A percentile compares a stretch with the other conserved stretches of the same genome.
phyloP scores from a whole-genome alignment of 805 yeast species.

The Saccharomycodes ludwigii region DNA sequence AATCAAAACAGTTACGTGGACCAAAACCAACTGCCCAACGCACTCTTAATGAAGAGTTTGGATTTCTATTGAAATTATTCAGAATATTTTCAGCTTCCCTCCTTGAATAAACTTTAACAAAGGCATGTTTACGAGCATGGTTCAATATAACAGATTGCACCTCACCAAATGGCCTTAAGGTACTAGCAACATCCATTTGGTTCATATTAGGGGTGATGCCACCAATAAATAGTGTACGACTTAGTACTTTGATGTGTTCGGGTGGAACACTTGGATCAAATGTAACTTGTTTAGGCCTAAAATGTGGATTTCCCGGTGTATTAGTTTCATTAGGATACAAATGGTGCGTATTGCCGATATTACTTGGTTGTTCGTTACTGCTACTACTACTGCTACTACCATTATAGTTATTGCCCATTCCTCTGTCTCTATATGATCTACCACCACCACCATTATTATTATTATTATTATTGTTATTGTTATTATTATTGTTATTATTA shows the following conservation, averaged over 20 bases:
- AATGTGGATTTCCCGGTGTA: constrained; percentile 61
- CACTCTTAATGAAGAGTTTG: constrained; percentile 42
- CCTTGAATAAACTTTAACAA: constrained; percentile 87
- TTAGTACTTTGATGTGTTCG: constrained; percentile 69
- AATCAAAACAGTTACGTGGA: constrained; percentile 96
- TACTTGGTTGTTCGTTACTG: constrained; percentile 5
- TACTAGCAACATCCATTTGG: constrained; percentile 55
- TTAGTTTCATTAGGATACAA: constrained; percentile 42
- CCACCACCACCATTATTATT: constrained; percentile 10
- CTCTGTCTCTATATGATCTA: not conserved
- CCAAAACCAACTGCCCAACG: constrained; percentile 99
- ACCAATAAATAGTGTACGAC: constrained; percentile 88
- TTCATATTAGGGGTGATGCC: constrained; percentile 81
- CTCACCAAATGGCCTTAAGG: constrained; percentile 75
- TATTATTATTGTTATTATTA: constrained; percentile 3
- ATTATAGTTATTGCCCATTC: constrained; percentile 4
- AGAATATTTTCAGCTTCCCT: constrained; percentile 81
- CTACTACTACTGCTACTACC: constrained; percentile 2
- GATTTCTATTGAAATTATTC: constrained; percentile 46
- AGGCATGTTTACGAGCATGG: constrained; percentile 87
- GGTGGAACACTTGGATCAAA: constrained; percentile 62
- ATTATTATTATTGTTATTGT: constrained; percentile 8
- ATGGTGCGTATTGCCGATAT: constrained; percentile 21
- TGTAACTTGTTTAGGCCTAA: constrained; percentile 60
- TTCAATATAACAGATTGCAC: constrained; percentile 86